Evolutionary conservation across 257 asterid genomes (phyloP), one percentile per base, ranked within the genome.

Genomic region (Prunella vulgaris): DNA sequence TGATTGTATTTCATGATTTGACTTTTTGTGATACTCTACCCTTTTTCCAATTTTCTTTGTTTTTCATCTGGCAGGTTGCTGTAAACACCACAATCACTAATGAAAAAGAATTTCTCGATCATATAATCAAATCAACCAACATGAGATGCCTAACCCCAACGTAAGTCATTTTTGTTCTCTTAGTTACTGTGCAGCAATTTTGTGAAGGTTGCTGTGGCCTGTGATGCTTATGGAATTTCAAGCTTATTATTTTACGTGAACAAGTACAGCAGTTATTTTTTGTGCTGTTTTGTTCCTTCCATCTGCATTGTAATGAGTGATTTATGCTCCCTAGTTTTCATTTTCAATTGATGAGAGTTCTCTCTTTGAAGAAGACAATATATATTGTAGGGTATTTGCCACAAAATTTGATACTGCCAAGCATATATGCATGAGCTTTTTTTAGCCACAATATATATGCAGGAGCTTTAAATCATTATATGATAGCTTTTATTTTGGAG

Each of bases 51-150:
- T 24, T 62, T 17, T 15, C 17, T 5, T 59, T 24, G 48, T 27
- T 60, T 13, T 70, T 57, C 21, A 14, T 46, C 72, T 75, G 77
- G 66, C 90, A 94, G 99, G 99, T 94, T 79, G 99, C 99, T 62
- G 93, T 94, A 21, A 94, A 94, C 80, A 94, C 99, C 20, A 81
- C 88, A 40, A 91, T 94, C 68, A 84, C 92, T 70, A 87, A 69
- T 65, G 99, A 91, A 78, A 94, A 91, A 81, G 97, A 89, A 74
- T 94, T 94, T 58, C 97, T 94, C 7, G 95, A 89, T 57, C 99
- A 94, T 76, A 92, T 94, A 35, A 87, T 94, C 72, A 89, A 80
- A 73, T 91, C 99, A n/a, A 94, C 99, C 81, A 94, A 94, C 83
- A 89, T 94, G 99, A 91, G 83, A 76, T 94, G 99, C 86, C 85